Evolutionary conservation across 257 asterid species (phyloP), one percentile per base, ranked within the genome.

Genomic region (Paraleonurus japonicus): DNA sequence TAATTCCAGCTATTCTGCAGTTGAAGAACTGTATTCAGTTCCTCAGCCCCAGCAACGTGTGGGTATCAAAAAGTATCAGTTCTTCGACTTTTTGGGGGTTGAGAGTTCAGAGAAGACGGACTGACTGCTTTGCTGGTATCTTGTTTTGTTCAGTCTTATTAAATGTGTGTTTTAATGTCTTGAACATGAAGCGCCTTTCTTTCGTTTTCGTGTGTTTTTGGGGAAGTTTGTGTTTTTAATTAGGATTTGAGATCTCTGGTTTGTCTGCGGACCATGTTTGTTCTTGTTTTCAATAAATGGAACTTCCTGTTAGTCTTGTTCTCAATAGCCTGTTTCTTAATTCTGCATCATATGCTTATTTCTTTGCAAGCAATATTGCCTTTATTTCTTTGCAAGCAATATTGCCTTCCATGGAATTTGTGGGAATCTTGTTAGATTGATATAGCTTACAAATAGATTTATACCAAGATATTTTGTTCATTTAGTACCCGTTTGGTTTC

Each of bases 11-110:
- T 43, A 76, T 17, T 53, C 78, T 48, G 59, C 39, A n/a, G 15
- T 12, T 19, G 35, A 60, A 24, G 37, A 67, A 28, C 27, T 61
- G 37, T 50, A 15, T 51, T 7, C 48, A 7, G 35, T 7, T 11
- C 32, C 72, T 72, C 72, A 51, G 73, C 67, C 45, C 37, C 70
- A 35, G 28, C 70, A 75, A 66, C 78, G 23, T n/a, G 37, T 12
- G 9, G 69, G 35, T 13, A 48, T 35, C 39, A 17, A 51, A 33
- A 50, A 27, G 22, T 13, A n/a, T 19, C 65, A 75, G 2, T 80
- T 74, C 71, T 67, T 83, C 4, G 82, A 83, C 81, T 83, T 83
- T 60, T 12, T 83, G 73, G 83, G 83, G 20, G 64, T 77, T 59
- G 83, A 75, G 28, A 27, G 26, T 41, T 69, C 68, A 7, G 16